A percentile compares a stretch with the other conserved stretches of the same genome.
Conservation (phyloP, 371 early-diverging fungal species). For the Fennellomyces sp. region DNA sequence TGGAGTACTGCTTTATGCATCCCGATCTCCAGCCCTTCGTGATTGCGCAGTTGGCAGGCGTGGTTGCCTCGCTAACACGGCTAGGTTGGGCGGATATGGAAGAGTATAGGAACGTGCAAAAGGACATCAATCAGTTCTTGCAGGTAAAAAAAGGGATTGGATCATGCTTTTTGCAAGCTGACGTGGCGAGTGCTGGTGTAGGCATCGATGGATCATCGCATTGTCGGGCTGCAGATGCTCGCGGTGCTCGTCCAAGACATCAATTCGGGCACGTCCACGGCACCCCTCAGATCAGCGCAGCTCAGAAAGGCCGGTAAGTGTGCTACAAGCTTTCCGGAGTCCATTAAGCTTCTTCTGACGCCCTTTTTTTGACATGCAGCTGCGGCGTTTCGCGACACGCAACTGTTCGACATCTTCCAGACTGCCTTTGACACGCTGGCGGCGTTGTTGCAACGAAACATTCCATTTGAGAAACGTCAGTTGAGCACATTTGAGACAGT, state of each 20-base stretch:
- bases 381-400: conserved; percentile 81
- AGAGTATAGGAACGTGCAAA: conserved; percentile 68
- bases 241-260: conserved; percentile 64
- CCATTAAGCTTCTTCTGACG: conserved; percentile 6
- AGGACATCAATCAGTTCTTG: conserved; percentile 69
- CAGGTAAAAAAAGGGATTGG: conserved; percentile 43
- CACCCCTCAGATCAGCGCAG: conserved; percentile 63
- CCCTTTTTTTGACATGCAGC: conserved; percentile 46
- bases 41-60: conserved; percentile 65
- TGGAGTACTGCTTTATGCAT: conserved; percentile 69
- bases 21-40: conserved; percentile 72
- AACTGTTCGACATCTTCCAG: conserved; percentile 75
- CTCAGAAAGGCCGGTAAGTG: conserved; percentile 69
- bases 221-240: conserved; percentile 68
- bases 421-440: conserved; percentile 64
- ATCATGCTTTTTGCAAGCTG: neutral
- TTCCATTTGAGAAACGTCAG: conserved; percentile 47
- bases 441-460: conserved; percentile 42
- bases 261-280: conserved; percentile 49
- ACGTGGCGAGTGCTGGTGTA: conserved; percentile 10
- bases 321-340: neutral
- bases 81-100: conserved; percentile 82
- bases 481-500: too few species aligned
- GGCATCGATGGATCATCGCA: conserved; percentile 66
- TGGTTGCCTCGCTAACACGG: conserved; percentile 78